Percentiles rank a stretch among this genome's conserved stretches.
These are phyloP conservation scores for Cladophialophora immunda DNA, from an alignment of 2,329 filamentous ascomycete species.

Conservation along the genomic window DNA sequence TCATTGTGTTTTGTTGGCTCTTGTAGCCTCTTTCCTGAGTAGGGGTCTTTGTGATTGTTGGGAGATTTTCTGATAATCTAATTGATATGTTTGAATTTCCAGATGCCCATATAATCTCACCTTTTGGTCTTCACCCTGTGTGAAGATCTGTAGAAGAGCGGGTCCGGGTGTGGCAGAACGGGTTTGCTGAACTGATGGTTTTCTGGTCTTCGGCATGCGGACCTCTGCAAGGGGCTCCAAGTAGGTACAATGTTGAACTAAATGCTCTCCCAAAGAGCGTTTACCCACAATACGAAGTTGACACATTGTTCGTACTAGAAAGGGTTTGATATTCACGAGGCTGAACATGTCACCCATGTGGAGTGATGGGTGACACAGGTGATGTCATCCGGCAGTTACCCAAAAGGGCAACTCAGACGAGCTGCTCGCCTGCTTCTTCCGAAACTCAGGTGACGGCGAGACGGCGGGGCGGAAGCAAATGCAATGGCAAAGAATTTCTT, in stretches of 20 bases:
- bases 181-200: not conserved
- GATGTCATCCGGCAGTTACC: not conserved
- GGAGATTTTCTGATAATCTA: not conserved
- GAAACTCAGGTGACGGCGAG: not conserved
- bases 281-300: not conserved
- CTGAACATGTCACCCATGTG: not conserved
- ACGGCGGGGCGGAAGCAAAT: not conserved
- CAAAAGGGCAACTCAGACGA: not conserved
- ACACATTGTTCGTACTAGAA: not conserved
- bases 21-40: conserved; percentile 11
- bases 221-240: not conserved
- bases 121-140: not conserved
- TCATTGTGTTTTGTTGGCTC: conserved; percentile 1
- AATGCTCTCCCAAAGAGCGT: not conserved
- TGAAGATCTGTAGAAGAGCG: not conserved
- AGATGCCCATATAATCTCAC: not conserved
- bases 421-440: conserved; percentile 2
- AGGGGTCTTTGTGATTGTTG: conserved; percentile 19
- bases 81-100: not conserved
- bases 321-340: not conserved
- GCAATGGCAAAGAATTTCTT: not conserved
- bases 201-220: not conserved
- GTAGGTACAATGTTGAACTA: not conserved
- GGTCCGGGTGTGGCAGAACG: not conserved
- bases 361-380: not conserved